Conservation (phyloP, 2,329 filamentous ascomycete species). For the Hortaea werneckii region DNA sequence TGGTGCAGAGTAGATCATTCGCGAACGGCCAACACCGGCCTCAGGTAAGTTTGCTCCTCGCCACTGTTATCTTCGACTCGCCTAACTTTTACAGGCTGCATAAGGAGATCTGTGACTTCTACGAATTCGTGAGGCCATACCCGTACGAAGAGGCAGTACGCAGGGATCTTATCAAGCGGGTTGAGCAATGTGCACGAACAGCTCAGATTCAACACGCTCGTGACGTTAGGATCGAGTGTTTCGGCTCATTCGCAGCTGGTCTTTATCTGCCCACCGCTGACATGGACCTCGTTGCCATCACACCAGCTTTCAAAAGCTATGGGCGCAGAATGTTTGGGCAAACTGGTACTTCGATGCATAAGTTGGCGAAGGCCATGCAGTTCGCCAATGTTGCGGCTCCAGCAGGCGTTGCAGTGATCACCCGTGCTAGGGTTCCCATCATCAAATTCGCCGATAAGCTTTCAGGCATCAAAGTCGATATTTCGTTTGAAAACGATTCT, state of each 20-base stretch:
- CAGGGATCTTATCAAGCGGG: slow-evolving; percentile 57
- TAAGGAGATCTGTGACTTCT: slow-evolving; percentile 84
- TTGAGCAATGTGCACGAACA: slow-evolving; percentile 39
- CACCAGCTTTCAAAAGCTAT: slow-evolving; percentile 46
- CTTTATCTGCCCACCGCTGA: slow-evolving; percentile 68
- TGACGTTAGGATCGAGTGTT: slow-evolving; percentile 58
- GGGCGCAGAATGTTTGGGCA: slow-evolving; percentile 40
- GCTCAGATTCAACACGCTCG: slow-evolving; percentile 33
- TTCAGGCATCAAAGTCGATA: slow-evolving; percentile 76
- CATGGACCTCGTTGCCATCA: slow-evolving; percentile 84
- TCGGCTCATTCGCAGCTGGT: slow-evolving; percentile 87
- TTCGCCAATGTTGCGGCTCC: slow-evolving; percentile 46
- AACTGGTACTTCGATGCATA: slow-evolving; percentile 48
- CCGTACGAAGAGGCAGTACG: slow-evolving; percentile 70
- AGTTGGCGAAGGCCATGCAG: slow-evolving; percentile 52
- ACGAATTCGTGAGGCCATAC: slow-evolving; percentile 68
- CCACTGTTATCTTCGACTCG: too few relatives aligned
- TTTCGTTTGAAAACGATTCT: slow-evolving; percentile 87
- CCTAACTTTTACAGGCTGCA: slow-evolving; percentile 48
- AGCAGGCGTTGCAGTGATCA: slow-evolving; percentile 56
- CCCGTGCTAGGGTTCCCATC: slow-evolving; percentile 73
- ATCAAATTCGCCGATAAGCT: slow-evolving; percentile 76
- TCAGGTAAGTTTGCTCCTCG: slow-evolving; percentile 12
- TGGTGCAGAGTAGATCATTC: slow-evolving; percentile 46
- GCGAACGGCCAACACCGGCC: slow-evolving; percentile 8